phyloP scores from a whole-genome alignment of 2,329 filamentous ascomycete genomes.

The Arthrobotrys conoides region DNA sequence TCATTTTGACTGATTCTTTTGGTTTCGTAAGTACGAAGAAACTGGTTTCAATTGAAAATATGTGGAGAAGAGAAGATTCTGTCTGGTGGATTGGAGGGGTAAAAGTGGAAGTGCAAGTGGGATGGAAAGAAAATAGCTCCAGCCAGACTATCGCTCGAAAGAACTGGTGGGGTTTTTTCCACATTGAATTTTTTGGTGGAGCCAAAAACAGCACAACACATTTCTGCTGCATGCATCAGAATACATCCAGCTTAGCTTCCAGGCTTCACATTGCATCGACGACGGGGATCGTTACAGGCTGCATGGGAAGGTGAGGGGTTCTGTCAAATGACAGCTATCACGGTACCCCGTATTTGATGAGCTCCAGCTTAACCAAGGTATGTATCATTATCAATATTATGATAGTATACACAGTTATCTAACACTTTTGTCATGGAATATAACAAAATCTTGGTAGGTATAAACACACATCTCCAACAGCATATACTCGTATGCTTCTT shows the following conservation, averaged over 20 bases:
- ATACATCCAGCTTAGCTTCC: constrained; percentile 4
- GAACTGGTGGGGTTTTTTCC: constrained; percentile 34
- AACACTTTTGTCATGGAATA: constrained; percentile 10
- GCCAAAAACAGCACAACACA: constrained; percentile 37
- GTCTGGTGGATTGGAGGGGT: constrained; percentile 44
- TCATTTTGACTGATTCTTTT: constrained; percentile 37
- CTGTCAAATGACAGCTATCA: constrained; percentile 29
- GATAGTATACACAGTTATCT: not conserved
- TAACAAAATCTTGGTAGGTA: not conserved
- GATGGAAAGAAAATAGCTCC: constrained; percentile 37
- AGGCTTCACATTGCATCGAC: constrained; percentile 14
- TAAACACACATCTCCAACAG: not conserved
- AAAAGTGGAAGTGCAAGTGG: constrained; percentile 34
- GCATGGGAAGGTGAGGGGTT: constrained; percentile 12
- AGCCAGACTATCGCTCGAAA: not conserved
- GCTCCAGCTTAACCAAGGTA: not conserved
- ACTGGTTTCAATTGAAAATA: constrained; percentile 39
- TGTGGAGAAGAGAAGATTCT: constrained; percentile 9
- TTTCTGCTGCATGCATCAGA: constrained; percentile 1
- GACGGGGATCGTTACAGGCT: constrained; percentile 6
- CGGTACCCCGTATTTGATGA: constrained; percentile 13
- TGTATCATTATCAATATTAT: not conserved
- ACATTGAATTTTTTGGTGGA: constrained; percentile 28
- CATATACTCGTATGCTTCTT: too few species aligned
- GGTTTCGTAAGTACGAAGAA: constrained; percentile 37